Conservation (phyloP, 2,329 filamentous ascomycete species). For the Coniosporium uncinatum region DNA sequence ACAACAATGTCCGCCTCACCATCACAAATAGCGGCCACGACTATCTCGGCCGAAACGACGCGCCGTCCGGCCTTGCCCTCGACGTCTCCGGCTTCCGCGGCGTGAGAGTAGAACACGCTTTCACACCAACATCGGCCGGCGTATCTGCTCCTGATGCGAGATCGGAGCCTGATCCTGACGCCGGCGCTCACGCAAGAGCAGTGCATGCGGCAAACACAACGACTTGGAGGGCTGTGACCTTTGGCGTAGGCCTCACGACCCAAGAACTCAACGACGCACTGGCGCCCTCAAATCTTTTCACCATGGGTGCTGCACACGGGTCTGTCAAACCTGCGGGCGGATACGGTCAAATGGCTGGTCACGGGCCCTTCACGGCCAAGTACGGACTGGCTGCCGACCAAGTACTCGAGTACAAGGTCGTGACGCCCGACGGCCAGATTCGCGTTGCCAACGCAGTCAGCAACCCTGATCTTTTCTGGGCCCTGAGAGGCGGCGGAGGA, state of each 20-base stretch:
- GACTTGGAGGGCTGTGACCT: slow-evolving; percentile 2
- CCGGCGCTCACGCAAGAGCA: background rate
- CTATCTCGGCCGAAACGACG: slow-evolving; percentile 1
- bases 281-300: slow-evolving; percentile 2
- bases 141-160: background rate
- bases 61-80: slow-evolving; percentile 2
- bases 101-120: slow-evolving; percentile 1
- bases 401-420: slow-evolving; percentile 5
- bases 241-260: slow-evolving; percentile 5
- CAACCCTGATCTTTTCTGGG: slow-evolving; percentile 25
- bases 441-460: slow-evolving; percentile 1
- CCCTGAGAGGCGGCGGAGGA: slow-evolving; percentile 17
- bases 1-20: slow-evolving; percentile 42
- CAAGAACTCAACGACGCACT: slow-evolving; percentile 5
- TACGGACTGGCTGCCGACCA: slow-evolving; percentile 1
- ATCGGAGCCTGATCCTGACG: background rate
- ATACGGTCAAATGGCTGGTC: background rate
- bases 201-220: background rate
- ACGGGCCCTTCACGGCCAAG: background rate
- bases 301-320: slow-evolving; percentile 4
- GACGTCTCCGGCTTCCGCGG: slow-evolving; percentile 1
- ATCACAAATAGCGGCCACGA: slow-evolving; percentile 47
- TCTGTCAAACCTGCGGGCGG: background rate
- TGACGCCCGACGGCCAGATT: slow-evolving; percentile 5
- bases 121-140: slow-evolving; percentile 1